Conservation (phyloP, 2,329 filamentous ascomycete genomes). For the Aspergillus clavatus region DNA sequence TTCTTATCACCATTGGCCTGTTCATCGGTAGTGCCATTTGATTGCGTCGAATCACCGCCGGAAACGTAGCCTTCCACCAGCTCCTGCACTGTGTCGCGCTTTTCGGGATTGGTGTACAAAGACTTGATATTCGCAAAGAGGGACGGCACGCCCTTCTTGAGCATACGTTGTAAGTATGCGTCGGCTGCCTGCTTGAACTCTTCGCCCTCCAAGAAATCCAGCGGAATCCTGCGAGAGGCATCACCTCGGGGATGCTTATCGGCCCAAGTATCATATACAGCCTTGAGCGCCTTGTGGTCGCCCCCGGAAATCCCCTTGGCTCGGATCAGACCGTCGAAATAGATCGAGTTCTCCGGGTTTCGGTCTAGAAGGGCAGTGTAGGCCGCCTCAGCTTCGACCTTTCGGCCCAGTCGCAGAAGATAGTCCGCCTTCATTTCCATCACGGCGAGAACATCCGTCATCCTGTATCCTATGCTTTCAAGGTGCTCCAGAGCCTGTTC, state of each 20-base stretch:
- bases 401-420: slow-evolving; percentile 68
- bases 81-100: slow-evolving; percentile 70
- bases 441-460: slow-evolving; percentile 76
- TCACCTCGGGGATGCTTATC: slow-evolving; percentile 78
- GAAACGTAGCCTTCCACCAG: slow-evolving; percentile 75
- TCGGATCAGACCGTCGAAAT: slow-evolving; percentile 74
- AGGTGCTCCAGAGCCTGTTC: slow-evolving; percentile 82
- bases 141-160: slow-evolving; percentile 89
- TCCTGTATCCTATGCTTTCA: slow-evolving; percentile 68
- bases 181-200: slow-evolving; percentile 75
- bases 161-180: slow-evolving; percentile 73
- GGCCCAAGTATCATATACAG: slow-evolving; percentile 77
- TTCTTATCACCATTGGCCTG: slow-evolving; percentile 49
- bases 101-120: slow-evolving; percentile 72
- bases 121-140: slow-evolving; percentile 96
- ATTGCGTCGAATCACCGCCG: slow-evolving; percentile 45
- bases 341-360: slow-evolving; percentile 80
- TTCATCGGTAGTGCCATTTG: slow-evolving; percentile 47
- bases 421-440: slow-evolving; percentile 85
- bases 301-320: slow-evolving; percentile 59
- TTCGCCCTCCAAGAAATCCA: slow-evolving; percentile 82
- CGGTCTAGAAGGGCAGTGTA: slow-evolving; percentile 78
- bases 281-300: slow-evolving; percentile 62
- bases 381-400: slow-evolving; percentile 73
- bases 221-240: slow-evolving; percentile 75